Evolutionary conservation across 257 asterid genomes (phyloP), one percentile per base, ranked within the genome.

Genomic region (Capsicum chinense): DNA sequence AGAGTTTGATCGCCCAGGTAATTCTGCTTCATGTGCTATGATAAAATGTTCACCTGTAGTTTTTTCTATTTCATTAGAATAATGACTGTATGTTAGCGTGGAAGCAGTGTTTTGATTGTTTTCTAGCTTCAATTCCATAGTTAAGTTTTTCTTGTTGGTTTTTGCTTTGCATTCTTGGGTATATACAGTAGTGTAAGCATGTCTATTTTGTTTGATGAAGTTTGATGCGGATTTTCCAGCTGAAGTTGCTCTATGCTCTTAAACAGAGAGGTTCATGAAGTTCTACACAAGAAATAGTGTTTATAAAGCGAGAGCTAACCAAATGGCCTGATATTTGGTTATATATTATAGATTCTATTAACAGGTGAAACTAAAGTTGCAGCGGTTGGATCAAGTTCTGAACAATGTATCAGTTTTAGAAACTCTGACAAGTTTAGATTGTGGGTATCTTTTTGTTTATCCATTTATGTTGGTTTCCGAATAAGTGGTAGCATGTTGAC

Each of bases 1-100:
- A 87, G 99, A 93, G 86, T 85, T 84, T 82, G 90, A 80, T 60
- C 88, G 15, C 85, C 92, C 85, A 91, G 99, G 99, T 97, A 89
- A 82, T 76, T 62, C 52, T 21, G 52, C 84, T 79, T 21, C 81
- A 54, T 68, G 48, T 35, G 33, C 26, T 76, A 52, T 76, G 21
- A 54, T 52, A 19, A 26, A 21, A 52, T 26, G 17, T 26, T 26
- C 48, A 54, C 64, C 64, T 54, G 2, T 26, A 44, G 7, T 26
- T 13, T 13, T 52, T 54, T 2, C 9, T 26, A 7, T 52, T 76
- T 76, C 81, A 21, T 26, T 76, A 63, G 48, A 76, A 14, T 76
- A 35, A 73, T 52, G 26, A 3, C n/a, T 76, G 26, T 56, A 54
- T 21, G 63, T 52, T 76, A 26, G 15, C 48, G 0, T 54, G 48